A percentile compares a stretch with the other conserved stretches of the same genome.
These are phyloP conservation scores for Aciculosporium take DNA, from an alignment of 2,329 filamentous ascomycete species.

Conservation along the genomic window DNA sequence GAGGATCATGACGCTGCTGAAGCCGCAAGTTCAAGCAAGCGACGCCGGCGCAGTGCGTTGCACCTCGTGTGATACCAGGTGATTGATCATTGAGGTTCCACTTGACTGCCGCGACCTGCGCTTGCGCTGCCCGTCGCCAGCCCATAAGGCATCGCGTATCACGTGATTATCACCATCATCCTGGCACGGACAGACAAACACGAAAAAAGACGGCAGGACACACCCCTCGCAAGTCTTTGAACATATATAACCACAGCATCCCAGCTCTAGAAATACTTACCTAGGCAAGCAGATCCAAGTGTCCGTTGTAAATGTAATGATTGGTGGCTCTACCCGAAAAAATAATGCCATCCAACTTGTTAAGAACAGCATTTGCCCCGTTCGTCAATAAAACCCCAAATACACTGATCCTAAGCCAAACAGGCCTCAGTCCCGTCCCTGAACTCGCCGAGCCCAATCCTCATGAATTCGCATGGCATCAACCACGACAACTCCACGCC, in stretches of 20 bases:
- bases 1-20: neutral
- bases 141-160: neutral
- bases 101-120: neutral
- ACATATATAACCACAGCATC: no score
- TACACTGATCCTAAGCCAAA: neutral
- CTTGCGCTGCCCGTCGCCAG: neutral
- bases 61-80: conserved; percentile 4
- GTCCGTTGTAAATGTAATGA: no score
- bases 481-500: conserved; percentile 77
- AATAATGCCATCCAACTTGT: no score
- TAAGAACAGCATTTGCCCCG: neutral
- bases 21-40: neutral
- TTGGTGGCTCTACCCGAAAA: no score
- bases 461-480: conserved; percentile 70
- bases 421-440: conserved; percentile 31
- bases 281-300: no score
- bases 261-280: no score
- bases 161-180: neutral
- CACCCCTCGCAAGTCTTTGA: no score
- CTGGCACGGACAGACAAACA: no score
- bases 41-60: conserved; percentile 5
- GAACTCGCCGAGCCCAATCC: conserved; percentile 72
- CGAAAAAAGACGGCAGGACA: no score
- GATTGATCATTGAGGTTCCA: conserved; percentile 4
- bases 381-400: neutral